Base-by-base conservation (phyloP, 129 eudicot genomes). In the Tagetes erecta region DNA sequence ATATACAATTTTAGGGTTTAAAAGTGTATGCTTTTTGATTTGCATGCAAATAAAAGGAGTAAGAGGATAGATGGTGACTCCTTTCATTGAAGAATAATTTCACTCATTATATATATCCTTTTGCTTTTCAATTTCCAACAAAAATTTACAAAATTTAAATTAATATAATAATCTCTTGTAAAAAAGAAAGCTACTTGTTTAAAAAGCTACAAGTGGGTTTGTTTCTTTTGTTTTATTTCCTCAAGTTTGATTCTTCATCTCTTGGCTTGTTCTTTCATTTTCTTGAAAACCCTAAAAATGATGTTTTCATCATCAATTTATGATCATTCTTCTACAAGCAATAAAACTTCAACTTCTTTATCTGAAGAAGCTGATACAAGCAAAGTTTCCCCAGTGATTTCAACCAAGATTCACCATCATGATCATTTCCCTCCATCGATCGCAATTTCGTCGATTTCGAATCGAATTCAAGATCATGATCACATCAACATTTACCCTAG, bases 221-320 rank as follows among this genome's bases (percentile, higher is more conserved):
- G 80, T 68, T 82, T 64, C 57, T 74, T 73, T 74, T 64, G 67
- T 78, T 51, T 74, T 71, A 63, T 36, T 42, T 68, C 52, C 58
- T 71, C 31, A 51, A 71, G 10, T 63, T 78, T 79, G 78, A 79
- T 79, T 79, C 82, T 64, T 72, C 78, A 52, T 79, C 78, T 72
- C 82, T 80, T 82, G 83, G 80, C 68, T 72, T 72, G 68, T 79
- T 68, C 73, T 79, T 70, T 79, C 82, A 71, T 55, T 79, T 71
- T 79, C 78, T 72, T 79, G 82, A 64, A 76, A 69, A 67, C 80
- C 81, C 81, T 64, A 51, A 27, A 68, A 68, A 70, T 79, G 78
- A 88, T 91, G 97, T 91, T 91, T 79, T 84, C 87, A 46, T 34
- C 79, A 57, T 69, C 86, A 70, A 46, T 83, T 60, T 82, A 88